phyloP scores from a whole-genome alignment of 2,329 filamentous ascomycete species.

The Cercospora beticola region DNA sequence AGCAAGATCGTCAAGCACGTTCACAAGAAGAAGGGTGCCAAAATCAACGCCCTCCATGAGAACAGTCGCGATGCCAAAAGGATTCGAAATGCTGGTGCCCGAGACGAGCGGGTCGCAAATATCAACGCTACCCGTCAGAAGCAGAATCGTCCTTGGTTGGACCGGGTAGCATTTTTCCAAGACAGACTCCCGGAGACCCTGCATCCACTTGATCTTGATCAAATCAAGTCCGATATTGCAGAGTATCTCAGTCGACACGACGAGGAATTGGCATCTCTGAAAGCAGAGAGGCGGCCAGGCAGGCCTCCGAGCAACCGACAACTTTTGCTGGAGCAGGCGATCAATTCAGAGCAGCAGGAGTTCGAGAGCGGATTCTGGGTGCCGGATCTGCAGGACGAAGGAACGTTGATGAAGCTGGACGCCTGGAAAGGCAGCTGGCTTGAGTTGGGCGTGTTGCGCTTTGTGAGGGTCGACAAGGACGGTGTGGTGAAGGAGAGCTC shows the following conservation, averaged over 20 bases:
- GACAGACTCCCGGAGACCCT: constrained; percentile 36
- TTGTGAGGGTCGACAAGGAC: constrained; percentile 68
- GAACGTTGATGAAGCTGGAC: constrained; percentile 64
- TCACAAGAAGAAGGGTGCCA: constrained; percentile 82
- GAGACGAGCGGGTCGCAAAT: constrained; percentile 80
- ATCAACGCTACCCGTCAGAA: constrained; percentile 68
- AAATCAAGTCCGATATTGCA: constrained; percentile 55
- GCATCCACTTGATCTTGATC: constrained; percentile 53
- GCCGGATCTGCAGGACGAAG: constrained; percentile 70
- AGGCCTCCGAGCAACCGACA: constrained; percentile 76
- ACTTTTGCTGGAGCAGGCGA: constrained; percentile 71
- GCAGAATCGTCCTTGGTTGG: constrained; percentile 64
- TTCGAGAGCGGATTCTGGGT: constrained; percentile 82
- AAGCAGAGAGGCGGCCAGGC: constrained; percentile 71
- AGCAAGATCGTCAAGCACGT: constrained; percentile 87
- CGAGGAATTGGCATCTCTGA: constrained; percentile 65
- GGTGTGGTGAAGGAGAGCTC: constrained; percentile 67
- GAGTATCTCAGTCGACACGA: constrained; percentile 62
- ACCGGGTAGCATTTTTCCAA: constrained; percentile 71
- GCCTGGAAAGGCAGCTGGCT: constrained; percentile 85
- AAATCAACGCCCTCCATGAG: constrained; percentile 75
- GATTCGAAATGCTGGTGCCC: constrained; percentile 72
- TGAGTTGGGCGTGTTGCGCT: constrained; percentile 71
- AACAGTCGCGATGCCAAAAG: constrained; percentile 84
- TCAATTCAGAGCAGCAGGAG: constrained; percentile 72